phyloP scores from a whole-genome alignment of 1,284 basidiomycete genomes.

The Fomitiporia mediterranea region DNA sequence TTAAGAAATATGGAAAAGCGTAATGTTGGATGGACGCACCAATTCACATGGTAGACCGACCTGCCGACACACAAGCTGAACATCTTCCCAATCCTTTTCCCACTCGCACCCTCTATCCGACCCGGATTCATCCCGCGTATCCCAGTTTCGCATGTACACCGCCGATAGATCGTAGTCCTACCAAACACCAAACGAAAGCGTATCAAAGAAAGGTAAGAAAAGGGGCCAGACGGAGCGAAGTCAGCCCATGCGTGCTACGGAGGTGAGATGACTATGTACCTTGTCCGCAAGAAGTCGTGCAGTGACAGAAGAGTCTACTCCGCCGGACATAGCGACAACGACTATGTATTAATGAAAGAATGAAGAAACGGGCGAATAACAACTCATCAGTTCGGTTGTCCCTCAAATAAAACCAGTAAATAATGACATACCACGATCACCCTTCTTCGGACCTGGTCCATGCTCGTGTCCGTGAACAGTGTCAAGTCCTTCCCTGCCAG shows the following conservation, averaged over 20 bases:
- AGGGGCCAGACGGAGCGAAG: no score
- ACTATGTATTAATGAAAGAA: slow-evolving; percentile 42
- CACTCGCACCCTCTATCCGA: slow-evolving; percentile 83
- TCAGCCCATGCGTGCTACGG: no score
- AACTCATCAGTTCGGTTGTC: no score
- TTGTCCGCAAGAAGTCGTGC: slow-evolving; percentile 70
- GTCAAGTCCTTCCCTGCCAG: no score
- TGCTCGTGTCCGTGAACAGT: not conserved
- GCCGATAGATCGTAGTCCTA: slow-evolving; percentile 81
- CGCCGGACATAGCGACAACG: slow-evolving; percentile 91
- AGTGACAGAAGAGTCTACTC: slow-evolving; percentile 90
- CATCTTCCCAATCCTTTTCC: slow-evolving; percentile 94
- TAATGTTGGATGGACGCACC: slow-evolving; percentile 39
- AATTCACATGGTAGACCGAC: slow-evolving; percentile 63
- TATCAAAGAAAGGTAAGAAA: no score
- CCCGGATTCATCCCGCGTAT: slow-evolving; percentile 65
- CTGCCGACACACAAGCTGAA: slow-evolving; percentile 71
- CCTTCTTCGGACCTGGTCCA: slow-evolving; percentile 35
- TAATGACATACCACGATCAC: slow-evolving; percentile 45
- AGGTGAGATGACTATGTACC: no score
- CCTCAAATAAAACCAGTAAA: not conserved
- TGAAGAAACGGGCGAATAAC: not conserved
- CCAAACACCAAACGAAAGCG: not conserved
- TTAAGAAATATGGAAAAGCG: slow-evolving; percentile 9
- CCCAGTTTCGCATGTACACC: slow-evolving; percentile 97